Evolutionary conservation across 768 basidiomycete species (phyloP), one percentile per base, ranked within the genome.

Genomic region (Lactarius deliciosus): DNA sequence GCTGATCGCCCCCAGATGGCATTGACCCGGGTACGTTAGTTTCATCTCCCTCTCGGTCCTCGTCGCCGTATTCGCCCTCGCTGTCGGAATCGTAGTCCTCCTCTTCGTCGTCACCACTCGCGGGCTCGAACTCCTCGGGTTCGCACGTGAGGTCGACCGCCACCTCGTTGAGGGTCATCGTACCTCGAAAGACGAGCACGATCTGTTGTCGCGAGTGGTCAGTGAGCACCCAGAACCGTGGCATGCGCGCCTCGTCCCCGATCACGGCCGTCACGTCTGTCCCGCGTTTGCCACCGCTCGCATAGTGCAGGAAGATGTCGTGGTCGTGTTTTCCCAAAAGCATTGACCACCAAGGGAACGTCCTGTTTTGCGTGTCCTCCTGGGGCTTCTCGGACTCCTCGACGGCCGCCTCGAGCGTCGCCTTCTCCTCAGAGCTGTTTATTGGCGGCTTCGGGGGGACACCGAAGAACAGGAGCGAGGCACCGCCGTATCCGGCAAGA

Each of bases 111-210:
- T 73, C 74, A 30, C 74, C 76, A 34, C 61, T 41, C 9, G 68
- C 68, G 28, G 68, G 86, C 63, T 83, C 79, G 68, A 91, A 91
- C 25, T 83, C 79, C 47, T 86, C 86, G 0, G 88, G 83, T 64
- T 92, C 89, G 75, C 92, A 94, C 0, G 91, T 91, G 57, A 94
- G 80, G 76, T 94, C 91, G 11, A 90, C 91, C 18, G 91, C 92
- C 5, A 94, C 84, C 76, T 94, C 92, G 71, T 94, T 94, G 53
- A 94, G 79, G 3, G 89, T 90, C 90, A 93, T 90, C 2, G 92
- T 94, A 15, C 92, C 75, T 18, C 76, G 71, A 18, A 78, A 69
- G 64, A 93, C 89, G 30, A 94, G 82, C 11, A 93, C 89, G 57
- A 94, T 82, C 74, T 93, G 88, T 5, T 77, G 78, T 45, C 92